Conservation (phyloP, 495 filamentous ascomycete genomes). For the Aspergillus cavernicola region DNA sequence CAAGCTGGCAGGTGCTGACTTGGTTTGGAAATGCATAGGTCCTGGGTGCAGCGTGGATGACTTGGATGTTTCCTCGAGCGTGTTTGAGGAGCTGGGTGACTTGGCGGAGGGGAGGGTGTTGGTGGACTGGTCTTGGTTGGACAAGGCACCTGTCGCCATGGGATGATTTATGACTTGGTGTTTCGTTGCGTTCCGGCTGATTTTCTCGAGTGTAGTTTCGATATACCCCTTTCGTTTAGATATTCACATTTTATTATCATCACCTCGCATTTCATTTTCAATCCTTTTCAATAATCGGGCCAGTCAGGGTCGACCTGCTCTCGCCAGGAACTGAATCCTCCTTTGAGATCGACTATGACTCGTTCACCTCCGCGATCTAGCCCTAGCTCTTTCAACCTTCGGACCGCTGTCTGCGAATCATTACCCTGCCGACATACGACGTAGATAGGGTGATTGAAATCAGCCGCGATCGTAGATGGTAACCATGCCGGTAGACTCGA, state of each 20-base stretch:
- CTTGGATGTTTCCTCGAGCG: conserved; percentile 59
- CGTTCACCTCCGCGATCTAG: conserved; percentile 53
- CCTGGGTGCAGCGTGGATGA: conserved; percentile 59
- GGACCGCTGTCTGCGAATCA: conserved; percentile 79
- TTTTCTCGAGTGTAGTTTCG: not conserved
- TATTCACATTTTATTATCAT: not conserved
- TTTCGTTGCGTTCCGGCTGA: conserved; percentile 1
- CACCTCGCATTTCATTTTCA: not conserved
- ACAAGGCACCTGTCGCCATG: conserved; percentile 20
- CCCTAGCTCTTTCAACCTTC: conserved; percentile 64
- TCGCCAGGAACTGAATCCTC: conserved; percentile 83
- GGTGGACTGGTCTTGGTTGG: conserved; percentile 68
- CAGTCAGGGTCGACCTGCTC: conserved; percentile 68
- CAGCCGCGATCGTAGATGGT: conserved; percentile 26
- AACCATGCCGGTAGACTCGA: conserved; percentile 43
- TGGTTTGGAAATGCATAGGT: conserved; percentile 11
- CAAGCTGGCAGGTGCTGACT: not conserved
- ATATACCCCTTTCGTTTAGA: conserved; percentile 8
- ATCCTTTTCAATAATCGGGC: conserved; percentile 52
- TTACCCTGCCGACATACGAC: conserved; percentile 84
- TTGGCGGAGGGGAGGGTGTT: conserved; percentile 53
- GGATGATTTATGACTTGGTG: conserved; percentile 3
- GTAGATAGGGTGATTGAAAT: conserved; percentile 51
- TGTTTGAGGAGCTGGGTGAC: conserved; percentile 59
- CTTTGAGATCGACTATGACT: conserved; percentile 71